These are phyloP conservation scores for Erythrophleum fordii DNA, from an alignment of 306 rosid genomes.

Conservation along the genomic window DNA sequence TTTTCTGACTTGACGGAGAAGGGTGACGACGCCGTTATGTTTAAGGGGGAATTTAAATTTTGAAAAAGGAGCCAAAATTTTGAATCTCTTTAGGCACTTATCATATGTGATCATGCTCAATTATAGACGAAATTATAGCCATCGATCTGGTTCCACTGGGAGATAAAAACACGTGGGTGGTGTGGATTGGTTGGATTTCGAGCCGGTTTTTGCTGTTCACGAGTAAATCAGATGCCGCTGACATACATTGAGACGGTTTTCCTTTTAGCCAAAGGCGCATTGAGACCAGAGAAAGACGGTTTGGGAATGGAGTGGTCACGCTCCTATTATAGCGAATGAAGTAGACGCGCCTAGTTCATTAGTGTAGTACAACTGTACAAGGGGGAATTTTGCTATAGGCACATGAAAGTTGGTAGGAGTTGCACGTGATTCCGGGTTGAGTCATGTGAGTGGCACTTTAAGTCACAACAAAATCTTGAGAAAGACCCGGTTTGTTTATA, in stretches of 20 bases:
- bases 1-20: not conserved
- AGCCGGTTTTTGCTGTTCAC: not conserved
- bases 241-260: not conserved
- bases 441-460: slow-evolving; percentile 42
- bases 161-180: not conserved
- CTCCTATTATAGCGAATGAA: not conserved
- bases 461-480: not conserved
- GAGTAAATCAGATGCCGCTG: not conserved
- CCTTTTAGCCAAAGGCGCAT: not conserved
- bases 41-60: slow-evolving; percentile 50
- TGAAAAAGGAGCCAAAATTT: slow-evolving; percentile 35
- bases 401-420: slow-evolving; percentile 14
- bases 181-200: not conserved
- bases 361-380: slow-evolving; percentile 1
- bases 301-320: not conserved
- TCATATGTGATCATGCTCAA: not conserved
- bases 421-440: slow-evolving; percentile 44
- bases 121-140: not conserved
- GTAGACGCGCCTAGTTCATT: slow-evolving; percentile 5
- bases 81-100: not conserved
- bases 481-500: not conserved
- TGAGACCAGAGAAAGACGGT: not conserved
- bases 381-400: not conserved
- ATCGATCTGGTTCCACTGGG: fast-evolving
- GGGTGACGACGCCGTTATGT: slow-evolving; percentile 38